Base-by-base conservation (phyloP, 805 yeast species). In the Nakazawaea molendinolei region DNA sequence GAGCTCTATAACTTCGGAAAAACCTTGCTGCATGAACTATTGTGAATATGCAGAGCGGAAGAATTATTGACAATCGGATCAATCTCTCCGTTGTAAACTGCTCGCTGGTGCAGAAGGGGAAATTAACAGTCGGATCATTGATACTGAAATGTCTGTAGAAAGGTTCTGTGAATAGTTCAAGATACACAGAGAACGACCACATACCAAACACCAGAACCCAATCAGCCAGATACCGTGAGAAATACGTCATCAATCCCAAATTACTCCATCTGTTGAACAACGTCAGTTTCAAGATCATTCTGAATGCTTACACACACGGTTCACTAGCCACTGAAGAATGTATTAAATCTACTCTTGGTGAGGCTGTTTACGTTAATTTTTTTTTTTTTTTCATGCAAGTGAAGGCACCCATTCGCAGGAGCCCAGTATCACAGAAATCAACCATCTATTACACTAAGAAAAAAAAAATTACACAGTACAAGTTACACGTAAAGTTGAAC, bases 61-160 rank as follows among this genome's bases (percentile, higher is more conserved):
- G 42, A 47, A 65, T 45, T 6, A 55, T 53, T 6, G 68, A 45
- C 44, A 56, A 60, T 14, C 63, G 28, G 34, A 63, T 59, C 22
- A 58, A 41, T 26, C 40, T 35, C 3, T 28, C 8, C 20, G 47
- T 48, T 10, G 45, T 41, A 57, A 57, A 48, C 50, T 69, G 58
- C 47, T 71, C 71, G 5, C 41, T 9, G 10, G 56, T 61, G 3
- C 68, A 60, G 44, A 61, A 69, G n/a, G 77, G 76, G 49, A 68
- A 71, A 16, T 61, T 58, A 5, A 72, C 67, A 2, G 67, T 55
- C 19, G 58, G 47, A 50, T 72, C 74, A 30, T 50, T 49, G 17
- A 68, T 34, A 36, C 50, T 53, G 45, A 72, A 71, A 39, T 62
- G 67, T 36, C 77, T 49, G 44, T 65, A 59, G 46, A 71, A 71